Conservation (phyloP, 163 green algal species). For the Scenedesmus sp. region DNA sequence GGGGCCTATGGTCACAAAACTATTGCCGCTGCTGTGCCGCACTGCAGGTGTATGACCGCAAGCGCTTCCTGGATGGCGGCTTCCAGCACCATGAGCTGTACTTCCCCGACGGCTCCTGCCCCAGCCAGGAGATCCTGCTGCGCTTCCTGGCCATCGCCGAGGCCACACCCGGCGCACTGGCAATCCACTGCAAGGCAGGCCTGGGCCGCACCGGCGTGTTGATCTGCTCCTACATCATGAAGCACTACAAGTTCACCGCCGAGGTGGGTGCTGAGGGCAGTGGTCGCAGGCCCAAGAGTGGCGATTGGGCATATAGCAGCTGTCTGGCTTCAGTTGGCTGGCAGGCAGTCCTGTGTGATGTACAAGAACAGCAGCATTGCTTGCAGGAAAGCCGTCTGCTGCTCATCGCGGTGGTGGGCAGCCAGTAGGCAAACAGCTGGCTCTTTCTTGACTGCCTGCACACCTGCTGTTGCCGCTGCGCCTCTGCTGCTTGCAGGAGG, state of each 20-base stretch:
- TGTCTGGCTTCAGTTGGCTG: not conserved
- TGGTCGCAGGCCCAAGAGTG: not conserved
- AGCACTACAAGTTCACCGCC: slow-evolving; percentile 78
- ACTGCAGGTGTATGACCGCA: slow-evolving; percentile 87
- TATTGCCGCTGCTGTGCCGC: not conserved
- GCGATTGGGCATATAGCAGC: not conserved
- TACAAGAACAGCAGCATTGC: too few species aligned
- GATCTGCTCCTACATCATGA: slow-evolving; percentile 96
- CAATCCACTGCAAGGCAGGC: slow-evolving; percentile 97
- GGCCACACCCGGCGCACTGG: slow-evolving; percentile 73
- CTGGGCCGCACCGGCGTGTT: slow-evolving; percentile 94
- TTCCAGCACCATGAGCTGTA: slow-evolving; percentile 94
- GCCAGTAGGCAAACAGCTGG: too few species aligned
- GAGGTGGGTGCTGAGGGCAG: not conserved
- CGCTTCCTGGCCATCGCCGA: slow-evolving; percentile 89
- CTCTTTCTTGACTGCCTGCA: not conserved
- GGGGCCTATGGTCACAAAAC: too few species aligned
- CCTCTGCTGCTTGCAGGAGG: slow-evolving; percentile 75
- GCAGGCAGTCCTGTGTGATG: not conserved
- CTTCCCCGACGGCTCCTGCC: slow-evolving; percentile 95
- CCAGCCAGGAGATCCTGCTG: slow-evolving; percentile 82
- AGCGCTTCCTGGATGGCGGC: slow-evolving; percentile 85
- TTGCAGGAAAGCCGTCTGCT: too few species aligned
- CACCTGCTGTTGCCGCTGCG: not conserved
- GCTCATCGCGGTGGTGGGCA: too few species aligned